Evolutionary conservation across 2,329 filamentous ascomycete species (phyloP), one percentile per base, ranked within the genome.

Genomic region (Fusarium abutilonis): DNA sequence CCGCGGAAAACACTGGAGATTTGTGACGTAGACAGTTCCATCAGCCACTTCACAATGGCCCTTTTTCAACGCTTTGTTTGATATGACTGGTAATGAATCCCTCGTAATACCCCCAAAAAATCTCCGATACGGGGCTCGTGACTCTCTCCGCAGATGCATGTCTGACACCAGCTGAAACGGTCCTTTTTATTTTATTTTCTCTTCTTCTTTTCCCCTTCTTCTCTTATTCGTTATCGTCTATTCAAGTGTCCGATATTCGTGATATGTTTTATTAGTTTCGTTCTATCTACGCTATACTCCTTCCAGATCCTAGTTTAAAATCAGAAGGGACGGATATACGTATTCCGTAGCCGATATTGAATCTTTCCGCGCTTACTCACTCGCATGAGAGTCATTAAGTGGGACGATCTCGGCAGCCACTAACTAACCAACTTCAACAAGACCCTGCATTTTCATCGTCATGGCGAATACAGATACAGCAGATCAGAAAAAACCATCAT

Each of bases 401-500:
- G 59, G 52, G 43, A 55, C 35, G 19, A 59, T 41, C 15, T 39
- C 39, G 38, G 28, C 13, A 38, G 35, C 4, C 19, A 19, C 19
- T 7, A 48, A 19, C 9, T 35, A 26, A n/a, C 13, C n/a, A 43
- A 47, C 50, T 51, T 44, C 38, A 34, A 36, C 39, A 49, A 49
- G 11, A 13, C 39, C n/a, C 21, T 21, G 36, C 6, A 49, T 9
- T 47, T 32, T 29, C 44, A 36, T 39, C 43, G 32, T 38, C 43
- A 64, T 63, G 59, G 47, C 53, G n/a, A 38, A 35, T 26, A 8
- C 48, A 42, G 35, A 36, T 39, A 15, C 43, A 38, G 9, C 14
- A 31, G 51, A 51, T 6, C 23, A 41, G 10, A 73, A 78, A 11
- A 73, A 78, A 56, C 80, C 80, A 3, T 80, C 80, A n/a, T 83